Evolutionary conservation across 176 grass and related monocot genomes (phyloP), one percentile per base, ranked within the genome.

Genomic region (Puccinellia tenuiflora): DNA sequence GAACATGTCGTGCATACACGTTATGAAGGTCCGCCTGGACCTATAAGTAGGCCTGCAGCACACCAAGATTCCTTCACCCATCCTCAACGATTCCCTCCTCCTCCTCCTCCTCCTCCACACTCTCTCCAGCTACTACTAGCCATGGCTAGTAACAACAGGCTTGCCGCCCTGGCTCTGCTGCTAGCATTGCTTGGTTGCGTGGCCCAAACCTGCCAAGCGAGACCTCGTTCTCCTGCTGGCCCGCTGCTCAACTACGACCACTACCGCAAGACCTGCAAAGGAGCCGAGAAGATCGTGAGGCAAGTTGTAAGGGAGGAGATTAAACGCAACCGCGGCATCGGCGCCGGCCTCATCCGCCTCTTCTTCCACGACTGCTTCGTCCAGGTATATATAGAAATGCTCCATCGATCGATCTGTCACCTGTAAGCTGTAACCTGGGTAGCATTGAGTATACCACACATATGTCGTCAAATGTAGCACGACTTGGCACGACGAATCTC

Each of bases 311-410:
- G 66, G 31, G 26, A 9, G 54, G 62, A 52, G 28, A 8, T 54
- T 3, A 8, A 4, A 10, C 5, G 53, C 1, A 24, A 62, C 29
- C 28, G 17, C 13, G 84, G 90, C 48, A 10, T 67, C 20, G 78
- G 73, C 21, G 91, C 91, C 0, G 88, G 81, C 0, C 76, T 90
- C 34, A 29, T 93, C 85, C 76, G 91, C 0, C 11, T 93, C 16
- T 81, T 83, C 70, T 93, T 93, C 78, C 91, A 93, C 16, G 84
- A 90, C 68, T 90, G 88, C 65, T 90, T 90, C 48, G 79, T 56
- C n/a, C 53, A 56, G 53, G n/a, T n/a, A n/a, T n/a, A n/a, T n/a
- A n/a, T n/a, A n/a, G n/a, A n/a, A n/a, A n/a, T n/a, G n/a, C n/a
- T n/a, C n/a, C n/a, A n/a, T n/a, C n/a, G n/a, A n/a, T n/a, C n/a